These are phyloP conservation scores for Linaria vulgaris DNA, from an alignment of 257 asterid genomes.

Conservation along the genomic window DNA sequence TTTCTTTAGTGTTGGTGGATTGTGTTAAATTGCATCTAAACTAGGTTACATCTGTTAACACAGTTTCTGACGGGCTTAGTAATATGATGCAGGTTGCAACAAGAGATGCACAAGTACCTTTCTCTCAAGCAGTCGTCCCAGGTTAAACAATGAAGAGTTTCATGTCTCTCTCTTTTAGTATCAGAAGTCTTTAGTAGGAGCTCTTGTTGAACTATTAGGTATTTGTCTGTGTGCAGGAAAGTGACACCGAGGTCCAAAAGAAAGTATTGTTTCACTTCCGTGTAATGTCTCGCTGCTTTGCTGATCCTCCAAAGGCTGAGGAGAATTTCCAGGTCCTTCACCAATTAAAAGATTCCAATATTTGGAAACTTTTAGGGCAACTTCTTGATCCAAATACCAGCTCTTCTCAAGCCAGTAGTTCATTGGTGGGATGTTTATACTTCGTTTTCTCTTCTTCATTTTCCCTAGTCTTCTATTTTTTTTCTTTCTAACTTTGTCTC, in stretches of 20 bases:
- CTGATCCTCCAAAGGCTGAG: conserved; percentile 78
- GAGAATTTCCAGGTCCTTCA: conserved; percentile 82
- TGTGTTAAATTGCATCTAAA: conserved; percentile 7
- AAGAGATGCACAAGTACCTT: conserved; percentile 85
- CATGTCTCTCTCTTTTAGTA: conserved; percentile 11
- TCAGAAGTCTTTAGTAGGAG: conserved; percentile 16
- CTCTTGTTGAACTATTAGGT: conserved; percentile 27
- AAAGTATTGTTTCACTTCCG: conserved; percentile 70
- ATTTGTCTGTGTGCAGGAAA: conserved; percentile 57
- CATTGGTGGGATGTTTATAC: conserved; percentile 60
- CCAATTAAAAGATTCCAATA: conserved; percentile 75
- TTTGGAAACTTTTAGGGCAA: conserved; percentile 61
- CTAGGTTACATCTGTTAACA: conserved; percentile 4
- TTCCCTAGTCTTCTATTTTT: not conserved
- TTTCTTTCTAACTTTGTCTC: conserved; percentile 2
- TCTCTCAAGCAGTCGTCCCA: conserved; percentile 66
- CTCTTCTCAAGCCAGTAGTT: conserved; percentile 51
- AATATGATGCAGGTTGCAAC: conserved; percentile 69
- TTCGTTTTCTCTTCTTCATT: conserved; percentile 20
- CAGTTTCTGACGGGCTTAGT: conserved; percentile 19
- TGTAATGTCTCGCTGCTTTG: conserved; percentile 84
- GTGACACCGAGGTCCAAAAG: conserved; percentile 73
- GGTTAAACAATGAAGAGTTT: conserved; percentile 45
- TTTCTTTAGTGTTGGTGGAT: conserved; percentile 13
- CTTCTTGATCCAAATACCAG: conserved; percentile 78